Evolutionary conservation across 2,329 filamentous ascomycete genomes (phyloP), one percentile per base, ranked within the genome.

Genomic region (Cercospora sp.): DNA sequence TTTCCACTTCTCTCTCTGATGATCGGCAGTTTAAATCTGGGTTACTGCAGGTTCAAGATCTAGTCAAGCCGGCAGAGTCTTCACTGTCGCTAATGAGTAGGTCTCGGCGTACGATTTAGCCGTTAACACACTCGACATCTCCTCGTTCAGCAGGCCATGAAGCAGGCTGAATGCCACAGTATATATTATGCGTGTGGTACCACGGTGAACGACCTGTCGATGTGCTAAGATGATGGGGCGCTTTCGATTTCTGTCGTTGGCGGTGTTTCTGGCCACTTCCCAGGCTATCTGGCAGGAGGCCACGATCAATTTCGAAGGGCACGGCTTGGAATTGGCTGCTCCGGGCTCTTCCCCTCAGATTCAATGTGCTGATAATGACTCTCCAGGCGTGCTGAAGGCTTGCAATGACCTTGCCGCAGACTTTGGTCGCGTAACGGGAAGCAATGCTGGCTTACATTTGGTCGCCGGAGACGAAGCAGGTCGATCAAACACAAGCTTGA

Each of bases 321-420:
- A 59, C 4, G 55, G 55, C 10, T 8, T 59, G 3, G 55, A 59
- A n/a, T 59, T 59, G 31, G 55, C 55, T 20, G 28, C 55, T 9
- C n/a, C 28, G 5, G 28, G 31, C 28, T 20, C 55, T 31, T 18
- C 55, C 5, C 28, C 55, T 18, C 55, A 59, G 12, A 59, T 59
- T 13, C 18, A 4, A 36, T 59, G 55, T 9, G 55, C 55, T 5
- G 73, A 78, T 20, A 80, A 86, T 65, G 89, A 91, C 68, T 90
- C 86, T 82, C 89, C 87, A 80, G 90, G 89, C 66, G 90, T 91
- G 0, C 83, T 91, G 64, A 85, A 89, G 28, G 89, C 88, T 5
- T 90, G 88, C 0, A 83, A 88, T 45, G 90, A 92, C 77, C 83
- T 92, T 9, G 88, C 89, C 0, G 75, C 82, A 3, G 90, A 92